These are phyloP conservation scores for Cryphonectria naterciae DNA, from an alignment of 2,329 filamentous ascomycete genomes.

Conservation along the genomic window DNA sequence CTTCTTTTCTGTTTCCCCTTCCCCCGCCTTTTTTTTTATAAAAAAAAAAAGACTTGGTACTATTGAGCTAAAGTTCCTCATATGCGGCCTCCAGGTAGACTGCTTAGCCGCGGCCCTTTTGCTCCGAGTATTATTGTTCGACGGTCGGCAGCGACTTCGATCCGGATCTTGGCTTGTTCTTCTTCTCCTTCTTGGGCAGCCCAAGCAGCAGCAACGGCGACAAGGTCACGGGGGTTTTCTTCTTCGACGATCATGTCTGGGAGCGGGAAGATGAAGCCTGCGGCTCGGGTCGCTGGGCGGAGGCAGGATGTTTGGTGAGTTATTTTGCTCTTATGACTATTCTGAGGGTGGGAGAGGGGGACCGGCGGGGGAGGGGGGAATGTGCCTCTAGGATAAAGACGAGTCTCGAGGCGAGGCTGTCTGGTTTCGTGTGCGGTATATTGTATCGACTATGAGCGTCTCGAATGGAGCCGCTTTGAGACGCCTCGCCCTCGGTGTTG, in stretches of 20 bases:
- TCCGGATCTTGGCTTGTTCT: not conserved
- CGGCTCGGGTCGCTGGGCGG: slow-evolving; percentile 44
- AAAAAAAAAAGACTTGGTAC: not conserved
- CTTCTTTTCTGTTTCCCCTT: not conserved
- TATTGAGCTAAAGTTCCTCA: not conserved
- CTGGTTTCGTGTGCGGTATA: not conserved
- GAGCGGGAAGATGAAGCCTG: slow-evolving; percentile 43
- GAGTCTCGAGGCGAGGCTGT: not conserved
- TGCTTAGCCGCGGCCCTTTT: slow-evolving; percentile 11
- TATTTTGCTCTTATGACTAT: not conserved
- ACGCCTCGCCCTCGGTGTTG: not conserved
- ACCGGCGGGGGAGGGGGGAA: too few relatives aligned
- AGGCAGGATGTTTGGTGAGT: slow-evolving; percentile 47
- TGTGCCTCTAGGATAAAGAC: not conserved
- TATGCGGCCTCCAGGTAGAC: slow-evolving; percentile 21
- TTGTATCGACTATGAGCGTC: not conserved
- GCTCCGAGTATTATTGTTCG: slow-evolving; percentile 14
- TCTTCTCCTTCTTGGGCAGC: not conserved
- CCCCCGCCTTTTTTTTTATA: too few relatives aligned
- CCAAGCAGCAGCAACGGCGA: slow-evolving; percentile 20
- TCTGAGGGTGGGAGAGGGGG: not conserved
- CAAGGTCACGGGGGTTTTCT: not conserved
- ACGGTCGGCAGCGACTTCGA: slow-evolving; percentile 3
- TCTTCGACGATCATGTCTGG: slow-evolving; percentile 37
- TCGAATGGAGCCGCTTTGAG: not conserved